Conservation (phyloP, 2,329 filamentous ascomycete species). For the Penicillium thymicola region DNA sequence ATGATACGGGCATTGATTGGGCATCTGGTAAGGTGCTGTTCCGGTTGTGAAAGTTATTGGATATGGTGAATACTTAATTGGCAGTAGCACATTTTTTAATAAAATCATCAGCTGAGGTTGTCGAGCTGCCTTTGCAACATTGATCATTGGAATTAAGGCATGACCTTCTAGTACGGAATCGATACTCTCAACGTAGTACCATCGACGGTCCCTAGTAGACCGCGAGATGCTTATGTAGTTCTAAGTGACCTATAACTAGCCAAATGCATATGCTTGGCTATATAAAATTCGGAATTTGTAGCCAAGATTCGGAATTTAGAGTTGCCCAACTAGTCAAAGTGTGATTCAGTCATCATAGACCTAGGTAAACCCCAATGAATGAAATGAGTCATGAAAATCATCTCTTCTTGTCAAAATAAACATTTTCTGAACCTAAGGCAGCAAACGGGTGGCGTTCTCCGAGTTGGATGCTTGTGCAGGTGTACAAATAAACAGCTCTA, state of each 20-base stretch:
- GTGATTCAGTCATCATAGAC: background rate
- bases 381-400: background rate
- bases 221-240: background rate
- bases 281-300: background rate
- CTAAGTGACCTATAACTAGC: background rate
- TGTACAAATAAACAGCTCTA: background rate
- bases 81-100: background rate
- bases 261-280: background rate
- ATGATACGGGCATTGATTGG: slow-evolving; percentile 1
- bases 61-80: background rate
- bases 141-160: background rate
- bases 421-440: background rate
- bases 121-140: background rate
- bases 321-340: background rate
- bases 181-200: background rate
- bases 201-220: background rate
- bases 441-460: background rate
- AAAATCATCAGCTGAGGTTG: background rate
- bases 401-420: background rate
- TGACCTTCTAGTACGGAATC: background rate
- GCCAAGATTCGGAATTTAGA: background rate
- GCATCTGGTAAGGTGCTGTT: background rate
- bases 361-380: background rate
- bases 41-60: background rate
- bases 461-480: background rate